These are phyloP conservation scores for Lagenidium giganteum DNA, from an alignment of 352 stramenopile genomes.

Conservation along the genomic window DNA sequence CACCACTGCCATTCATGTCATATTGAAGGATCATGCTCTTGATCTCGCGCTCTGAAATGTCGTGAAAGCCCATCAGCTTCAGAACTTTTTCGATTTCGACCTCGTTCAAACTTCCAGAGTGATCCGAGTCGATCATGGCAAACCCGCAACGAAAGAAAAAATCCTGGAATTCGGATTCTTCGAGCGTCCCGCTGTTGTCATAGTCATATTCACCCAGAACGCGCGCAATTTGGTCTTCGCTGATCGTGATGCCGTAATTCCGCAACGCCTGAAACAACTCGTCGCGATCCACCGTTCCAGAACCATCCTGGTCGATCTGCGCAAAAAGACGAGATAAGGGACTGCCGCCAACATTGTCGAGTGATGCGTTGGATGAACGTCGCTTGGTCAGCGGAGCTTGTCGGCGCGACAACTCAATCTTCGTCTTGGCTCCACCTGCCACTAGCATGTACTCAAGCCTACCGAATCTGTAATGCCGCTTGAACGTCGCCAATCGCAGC, in stretches of 20 bases:
- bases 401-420: conserved; percentile 19
- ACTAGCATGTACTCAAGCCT: conserved; percentile 45
- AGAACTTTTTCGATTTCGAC: conserved; percentile 47
- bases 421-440: conserved; percentile 4
- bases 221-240: conserved; percentile 19
- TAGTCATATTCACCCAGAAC: conserved; percentile 55
- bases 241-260: conserved; percentile 29
- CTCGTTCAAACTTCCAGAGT: conserved; percentile 43
- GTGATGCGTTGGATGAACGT: not conserved
- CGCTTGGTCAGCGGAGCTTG: not conserved
- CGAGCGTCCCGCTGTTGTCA: conserved; percentile 32
- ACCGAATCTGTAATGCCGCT: conserved; percentile 41
- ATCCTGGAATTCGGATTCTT: conserved; percentile 45
- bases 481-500: conserved; percentile 51
- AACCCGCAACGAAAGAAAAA: conserved; percentile 56
- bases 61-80: conserved; percentile 38
- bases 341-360: conserved; percentile 1
- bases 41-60: conserved; percentile 33
- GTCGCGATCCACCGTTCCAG: conserved; percentile 31
- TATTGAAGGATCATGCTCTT: conserved; percentile 48
- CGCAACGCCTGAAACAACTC: conserved; percentile 32
- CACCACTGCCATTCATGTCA: conserved; percentile 62
- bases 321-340: conserved; percentile 31
- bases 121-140: conserved; percentile 49
- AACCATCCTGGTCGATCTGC: conserved; percentile 43